A percentile compares a stretch with the other conserved stretches of the same genome.
Evolutionary conservation across 306 rosid genomes (phyloP).

Genomic region (Parietaria judaica): DNA sequence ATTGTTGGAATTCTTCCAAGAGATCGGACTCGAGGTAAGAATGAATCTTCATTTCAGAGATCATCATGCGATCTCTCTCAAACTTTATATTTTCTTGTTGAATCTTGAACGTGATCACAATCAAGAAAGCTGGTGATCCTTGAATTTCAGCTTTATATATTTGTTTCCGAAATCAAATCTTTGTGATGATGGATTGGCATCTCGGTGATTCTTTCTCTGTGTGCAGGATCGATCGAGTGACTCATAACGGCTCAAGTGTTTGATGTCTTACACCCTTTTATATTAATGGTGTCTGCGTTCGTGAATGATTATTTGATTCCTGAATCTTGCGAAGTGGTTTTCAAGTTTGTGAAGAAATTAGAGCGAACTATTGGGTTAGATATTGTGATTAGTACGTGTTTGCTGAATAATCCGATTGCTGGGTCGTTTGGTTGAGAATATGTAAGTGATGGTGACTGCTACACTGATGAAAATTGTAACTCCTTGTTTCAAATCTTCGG

Average conservation of each 20-base stretch:
- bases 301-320: conserved; percentile 50
- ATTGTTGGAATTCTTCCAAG: background rate
- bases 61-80: background rate
- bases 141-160: too few species aligned
- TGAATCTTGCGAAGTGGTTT: conserved; percentile 40
- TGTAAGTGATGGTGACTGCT: conserved; percentile 83
- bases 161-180: too few species aligned
- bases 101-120: too few species aligned
- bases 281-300: conserved; percentile 53
- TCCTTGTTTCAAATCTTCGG: conserved; percentile 65
- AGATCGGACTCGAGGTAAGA: conserved; percentile 8
- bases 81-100: too few species aligned
- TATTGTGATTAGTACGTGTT: conserved; percentile 26
- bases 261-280: conserved; percentile 33
- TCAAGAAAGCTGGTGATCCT: too few species aligned
- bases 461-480: conserved; percentile 57
- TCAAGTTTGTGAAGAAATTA: conserved; percentile 34
- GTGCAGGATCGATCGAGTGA: conserved; percentile 37
- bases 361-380: conserved; percentile 28
- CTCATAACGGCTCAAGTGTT: conserved; percentile 28
- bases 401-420: conserved; percentile 37
- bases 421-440: conserved; percentile 66
- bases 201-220: conserved; percentile 18
- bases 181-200: background rate
- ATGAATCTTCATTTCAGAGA: background rate